Conservation (phyloP, 116 monocot species). For the Dioscorea cayenensis region DNA sequence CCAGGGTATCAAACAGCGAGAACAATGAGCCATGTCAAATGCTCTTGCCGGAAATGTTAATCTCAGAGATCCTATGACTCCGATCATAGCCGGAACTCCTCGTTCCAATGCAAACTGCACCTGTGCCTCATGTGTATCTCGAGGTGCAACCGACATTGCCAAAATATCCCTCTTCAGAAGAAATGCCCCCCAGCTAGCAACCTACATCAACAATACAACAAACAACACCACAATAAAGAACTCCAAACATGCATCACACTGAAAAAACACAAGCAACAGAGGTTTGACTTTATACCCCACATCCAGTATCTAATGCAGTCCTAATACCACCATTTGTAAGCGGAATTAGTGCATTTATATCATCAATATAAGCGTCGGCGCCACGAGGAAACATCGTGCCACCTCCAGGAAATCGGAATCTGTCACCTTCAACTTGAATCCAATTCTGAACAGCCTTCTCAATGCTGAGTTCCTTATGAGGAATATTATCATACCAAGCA, state of each 20-base stretch:
- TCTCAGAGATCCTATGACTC: constrained; percentile 42
- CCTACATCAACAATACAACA: constrained; percentile 19
- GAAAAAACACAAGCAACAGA: not conserved
- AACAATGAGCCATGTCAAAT: constrained; percentile 14
- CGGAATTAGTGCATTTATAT: constrained; percentile 52
- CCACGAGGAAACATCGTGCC: constrained; percentile 79
- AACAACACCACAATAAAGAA: not conserved
- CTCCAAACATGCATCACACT: not conserved
- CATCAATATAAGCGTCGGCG: constrained; percentile 76
- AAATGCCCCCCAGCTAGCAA: constrained; percentile 19
- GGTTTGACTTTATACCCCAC: constrained; percentile 40
- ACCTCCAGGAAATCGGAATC: constrained; percentile 63
- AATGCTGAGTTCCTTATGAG: not conserved
- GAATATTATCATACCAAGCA: not conserved
- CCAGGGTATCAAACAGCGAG: constrained; percentile 24
- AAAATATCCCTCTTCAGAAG: constrained; percentile 55
- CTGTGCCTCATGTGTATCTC: constrained; percentile 1
- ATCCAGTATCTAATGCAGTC: constrained; percentile 79
- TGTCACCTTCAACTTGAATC: constrained; percentile 71
- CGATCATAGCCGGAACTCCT: constrained; percentile 68
- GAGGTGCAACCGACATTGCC: constrained; percentile 46
- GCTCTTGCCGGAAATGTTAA: constrained; percentile 56
- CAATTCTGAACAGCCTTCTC: constrained; percentile 35
- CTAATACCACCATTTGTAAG: constrained; percentile 56
- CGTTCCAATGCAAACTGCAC: not conserved